phyloP scores from a whole-genome alignment of 2,329 filamentous ascomycete species.

The Ploettnerulaceae sp. region DNA sequence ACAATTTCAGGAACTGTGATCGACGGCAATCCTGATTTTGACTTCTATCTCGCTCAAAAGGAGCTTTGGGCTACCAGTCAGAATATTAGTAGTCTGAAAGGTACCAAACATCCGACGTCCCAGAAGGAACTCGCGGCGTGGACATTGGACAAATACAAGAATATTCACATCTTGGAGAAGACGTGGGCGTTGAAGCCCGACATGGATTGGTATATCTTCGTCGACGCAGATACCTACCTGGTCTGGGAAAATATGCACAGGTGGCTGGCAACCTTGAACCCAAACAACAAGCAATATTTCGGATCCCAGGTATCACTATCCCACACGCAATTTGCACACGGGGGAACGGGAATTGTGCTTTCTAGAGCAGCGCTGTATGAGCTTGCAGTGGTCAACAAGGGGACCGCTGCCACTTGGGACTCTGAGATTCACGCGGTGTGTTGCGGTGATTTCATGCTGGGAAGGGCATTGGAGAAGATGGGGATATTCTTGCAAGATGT shows the following conservation, averaged over 20 bases:
- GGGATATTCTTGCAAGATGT: conserved; percentile 36
- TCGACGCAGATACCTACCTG: conserved; percentile 55
- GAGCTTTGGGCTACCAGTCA: conserved; percentile 42
- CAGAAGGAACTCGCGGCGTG: conserved; percentile 40
- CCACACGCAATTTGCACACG: conserved; percentile 48
- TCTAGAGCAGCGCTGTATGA: conserved; percentile 47
- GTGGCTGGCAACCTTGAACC: conserved; percentile 16
- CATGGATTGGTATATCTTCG: conserved; percentile 54
- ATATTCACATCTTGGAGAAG: conserved; percentile 54
- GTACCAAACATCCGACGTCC: conserved; percentile 24
- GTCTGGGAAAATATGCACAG: conserved; percentile 46
- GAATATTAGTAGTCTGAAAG: conserved; percentile 37
- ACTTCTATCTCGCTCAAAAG: conserved; percentile 38
- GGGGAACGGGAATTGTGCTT: conserved; percentile 50
- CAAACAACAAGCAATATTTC: conserved; percentile 42
- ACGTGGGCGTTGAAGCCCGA: conserved; percentile 45
- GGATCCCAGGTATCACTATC: conserved; percentile 45
- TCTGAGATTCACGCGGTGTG: conserved; percentile 38
- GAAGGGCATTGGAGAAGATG: conserved; percentile 43
- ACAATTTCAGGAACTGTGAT: conserved; percentile 36
- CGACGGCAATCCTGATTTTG: conserved; percentile 45
- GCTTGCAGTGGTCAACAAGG: conserved; percentile 40
- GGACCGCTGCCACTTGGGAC: conserved; percentile 45
- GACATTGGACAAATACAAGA: conserved; percentile 59
- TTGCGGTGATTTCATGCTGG: conserved; percentile 50